Evolutionary conservation across 164 flowering plant genomes (phyloP).

Genomic region (Vitis rotundifolia): DNA sequence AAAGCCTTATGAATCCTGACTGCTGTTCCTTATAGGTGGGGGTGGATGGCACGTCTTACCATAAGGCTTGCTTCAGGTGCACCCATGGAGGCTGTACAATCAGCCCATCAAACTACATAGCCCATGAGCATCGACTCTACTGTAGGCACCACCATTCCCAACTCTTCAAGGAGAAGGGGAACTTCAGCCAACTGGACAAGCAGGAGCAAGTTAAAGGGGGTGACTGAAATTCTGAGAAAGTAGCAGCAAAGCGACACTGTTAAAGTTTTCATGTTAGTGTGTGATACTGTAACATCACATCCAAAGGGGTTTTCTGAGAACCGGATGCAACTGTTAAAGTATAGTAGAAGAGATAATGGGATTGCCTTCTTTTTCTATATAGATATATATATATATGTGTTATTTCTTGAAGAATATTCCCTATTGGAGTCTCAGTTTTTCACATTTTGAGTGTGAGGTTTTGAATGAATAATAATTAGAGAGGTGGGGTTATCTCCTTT

Average conservation of each 20-base stretch:
- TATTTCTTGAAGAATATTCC: slow-evolving; percentile 3
- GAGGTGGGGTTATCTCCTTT: slow-evolving; percentile 11
- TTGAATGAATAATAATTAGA: slow-evolving; percentile 14
- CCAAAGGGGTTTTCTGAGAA: slow-evolving; percentile 7
- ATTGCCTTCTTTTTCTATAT: not conserved
- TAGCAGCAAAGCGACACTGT: slow-evolving; percentile 18
- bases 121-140: slow-evolving; percentile 74
- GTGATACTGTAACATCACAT: slow-evolving; percentile 2
- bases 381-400: slow-evolving; percentile 8
- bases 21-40: slow-evolving; percentile 53
- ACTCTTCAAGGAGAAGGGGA: slow-evolving; percentile 82
- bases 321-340: slow-evolving; percentile 15
- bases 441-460: slow-evolving; percentile 21
- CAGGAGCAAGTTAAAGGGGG: slow-evolving; percentile 40
- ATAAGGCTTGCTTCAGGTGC: slow-evolving; percentile 84
- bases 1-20: not conserved
- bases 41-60: slow-evolving; percentile 80
- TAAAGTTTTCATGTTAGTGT: not conserved
- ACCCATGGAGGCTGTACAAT: slow-evolving; percentile 79
- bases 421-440: slow-evolving; percentile 14
- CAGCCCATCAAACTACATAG: slow-evolving; percentile 81
- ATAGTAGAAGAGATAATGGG: slow-evolving; percentile 10
- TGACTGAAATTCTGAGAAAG: slow-evolving; percentile 45
- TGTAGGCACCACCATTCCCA: slow-evolving; percentile 84
- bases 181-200: slow-evolving; percentile 79